These are phyloP conservation scores for Beauveria varroae DNA, from an alignment of 2,329 filamentous ascomycete species.

Conservation along the genomic window DNA sequence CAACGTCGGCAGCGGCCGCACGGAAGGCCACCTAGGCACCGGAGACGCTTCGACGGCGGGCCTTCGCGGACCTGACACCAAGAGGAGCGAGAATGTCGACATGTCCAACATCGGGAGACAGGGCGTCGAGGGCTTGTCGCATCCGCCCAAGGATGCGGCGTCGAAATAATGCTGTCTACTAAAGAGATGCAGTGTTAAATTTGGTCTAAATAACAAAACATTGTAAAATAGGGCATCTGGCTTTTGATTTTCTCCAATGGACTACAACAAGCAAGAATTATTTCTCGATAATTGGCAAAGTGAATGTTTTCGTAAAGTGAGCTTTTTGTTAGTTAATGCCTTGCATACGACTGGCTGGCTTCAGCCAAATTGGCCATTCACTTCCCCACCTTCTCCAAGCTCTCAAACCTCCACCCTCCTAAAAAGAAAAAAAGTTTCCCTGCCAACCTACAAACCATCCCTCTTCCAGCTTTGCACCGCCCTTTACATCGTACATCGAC, in stretches of 20 bases:
- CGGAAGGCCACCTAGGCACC: slow-evolving; percentile 45
- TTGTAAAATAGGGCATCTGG: neutral
- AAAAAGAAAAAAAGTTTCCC: neutral
- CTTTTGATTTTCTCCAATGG: neutral
- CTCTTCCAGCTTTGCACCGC: neutral
- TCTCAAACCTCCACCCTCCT: neutral
- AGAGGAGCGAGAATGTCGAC: slow-evolving; percentile 40
- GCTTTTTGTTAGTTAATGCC: neutral
- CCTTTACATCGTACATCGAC: neutral
- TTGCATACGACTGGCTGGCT: neutral
- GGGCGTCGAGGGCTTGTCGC: slow-evolving; percentile 46
- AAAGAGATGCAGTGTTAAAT: neutral
- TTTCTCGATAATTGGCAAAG: too few relatives aligned
- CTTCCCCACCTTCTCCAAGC: neutral
- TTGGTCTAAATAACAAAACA: too few relatives aligned
- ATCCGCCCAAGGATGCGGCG: slow-evolving; percentile 8
- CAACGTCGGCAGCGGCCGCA: slow-evolving; percentile 59
- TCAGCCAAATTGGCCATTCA: neutral
- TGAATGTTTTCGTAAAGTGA: too few relatives aligned
- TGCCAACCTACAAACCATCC: neutral
- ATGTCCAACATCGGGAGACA: slow-evolving; percentile 57
- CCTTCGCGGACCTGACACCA: slow-evolving; percentile 52
- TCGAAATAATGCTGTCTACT: neutral
- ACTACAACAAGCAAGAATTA: too few relatives aligned
- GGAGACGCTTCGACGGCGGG: slow-evolving; percentile 41